These are phyloP conservation scores for Hyaloperonospora brassicae DNA, from an alignment of 352 stramenopile genomes.

Conservation along the genomic window DNA sequence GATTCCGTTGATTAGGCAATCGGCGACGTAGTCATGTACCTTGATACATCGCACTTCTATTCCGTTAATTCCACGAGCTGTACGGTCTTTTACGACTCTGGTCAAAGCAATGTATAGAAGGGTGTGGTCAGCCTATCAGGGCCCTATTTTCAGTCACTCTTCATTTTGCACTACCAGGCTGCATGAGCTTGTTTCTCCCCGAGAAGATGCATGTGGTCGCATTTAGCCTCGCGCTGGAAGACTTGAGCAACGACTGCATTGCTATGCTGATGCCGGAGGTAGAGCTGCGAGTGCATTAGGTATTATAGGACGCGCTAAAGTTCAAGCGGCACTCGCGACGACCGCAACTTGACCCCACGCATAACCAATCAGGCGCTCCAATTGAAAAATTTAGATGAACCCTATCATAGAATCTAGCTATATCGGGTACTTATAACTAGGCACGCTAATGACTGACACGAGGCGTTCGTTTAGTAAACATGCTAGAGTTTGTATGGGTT, in stretches of 20 bases:
- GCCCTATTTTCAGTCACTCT: too few relatives aligned
- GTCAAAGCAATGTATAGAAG: too few relatives aligned
- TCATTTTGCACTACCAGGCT: not conserved
- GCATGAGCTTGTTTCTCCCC: conserved; percentile 67
- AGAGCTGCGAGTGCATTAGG: conserved; percentile 73
- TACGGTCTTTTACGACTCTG: too few relatives aligned
- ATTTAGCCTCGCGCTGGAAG: conserved; percentile 65
- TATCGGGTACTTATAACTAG: not conserved
- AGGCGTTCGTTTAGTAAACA: conserved; percentile 1
- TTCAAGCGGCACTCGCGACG: conserved; percentile 70
- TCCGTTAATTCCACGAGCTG: too few relatives aligned
- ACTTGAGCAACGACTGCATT: conserved; percentile 59
- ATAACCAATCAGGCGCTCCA: conserved; percentile 79
- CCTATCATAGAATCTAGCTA: not conserved
- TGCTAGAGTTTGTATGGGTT: conserved; percentile 72
- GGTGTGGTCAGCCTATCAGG: too few relatives aligned
- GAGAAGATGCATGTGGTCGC: conserved; percentile 66
- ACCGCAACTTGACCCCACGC: conserved; percentile 42
- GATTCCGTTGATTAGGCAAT: too few relatives aligned
- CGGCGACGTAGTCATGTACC: too few relatives aligned
- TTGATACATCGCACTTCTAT: too few relatives aligned
- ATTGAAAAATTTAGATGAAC: conserved; percentile 56
- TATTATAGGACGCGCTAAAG: conserved; percentile 83
- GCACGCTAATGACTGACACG: not conserved
- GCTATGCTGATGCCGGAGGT: conserved; percentile 64